Percentiles rank a stretch among this genome's conserved stretches.
These are phyloP conservation scores for Solanum piurae DNA, from an alignment of 257 asterid genomes.

Conservation along the genomic window DNA sequence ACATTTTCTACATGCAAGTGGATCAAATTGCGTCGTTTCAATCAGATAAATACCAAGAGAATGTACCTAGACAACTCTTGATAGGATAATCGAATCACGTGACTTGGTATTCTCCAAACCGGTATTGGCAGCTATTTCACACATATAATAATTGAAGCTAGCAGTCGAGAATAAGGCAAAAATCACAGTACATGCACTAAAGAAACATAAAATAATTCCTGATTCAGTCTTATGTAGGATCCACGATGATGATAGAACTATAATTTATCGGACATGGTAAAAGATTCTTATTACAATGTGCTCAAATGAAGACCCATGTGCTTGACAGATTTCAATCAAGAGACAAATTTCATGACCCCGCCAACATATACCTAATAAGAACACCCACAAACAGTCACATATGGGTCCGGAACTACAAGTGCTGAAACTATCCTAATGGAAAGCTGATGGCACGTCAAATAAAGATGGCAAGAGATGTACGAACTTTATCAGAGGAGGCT, in stretches of 20 bases:
- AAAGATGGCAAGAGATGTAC: not conserved
- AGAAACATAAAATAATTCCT: not conserved
- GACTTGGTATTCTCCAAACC: not conserved
- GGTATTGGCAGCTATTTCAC: not conserved
- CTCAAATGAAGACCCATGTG: not conserved
- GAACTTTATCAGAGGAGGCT: not conserved
- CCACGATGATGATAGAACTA: not conserved
- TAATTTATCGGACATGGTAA: not conserved
- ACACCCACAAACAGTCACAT: conserved; percentile 3
- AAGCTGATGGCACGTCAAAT: not conserved
- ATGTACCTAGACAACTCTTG: not conserved
- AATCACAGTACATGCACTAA: not conserved
- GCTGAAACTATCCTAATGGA: not conserved
- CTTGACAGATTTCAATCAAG: not conserved
- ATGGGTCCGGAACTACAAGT: conserved; percentile 11
- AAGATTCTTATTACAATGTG: not conserved
- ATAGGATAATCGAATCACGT: not conserved
- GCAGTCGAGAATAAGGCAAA: not conserved
- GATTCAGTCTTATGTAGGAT: not conserved
- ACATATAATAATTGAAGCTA: not conserved
- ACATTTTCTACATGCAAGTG: not conserved
- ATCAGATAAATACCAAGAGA: not conserved
- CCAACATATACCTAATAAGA: not conserved
- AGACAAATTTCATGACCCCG: not conserved
- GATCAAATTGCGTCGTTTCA: not conserved